Evolutionary conservation across 2,329 filamentous ascomycete genomes (phyloP), one percentile per base, ranked within the genome.

Genomic region (Monosporascus sp.): DNA sequence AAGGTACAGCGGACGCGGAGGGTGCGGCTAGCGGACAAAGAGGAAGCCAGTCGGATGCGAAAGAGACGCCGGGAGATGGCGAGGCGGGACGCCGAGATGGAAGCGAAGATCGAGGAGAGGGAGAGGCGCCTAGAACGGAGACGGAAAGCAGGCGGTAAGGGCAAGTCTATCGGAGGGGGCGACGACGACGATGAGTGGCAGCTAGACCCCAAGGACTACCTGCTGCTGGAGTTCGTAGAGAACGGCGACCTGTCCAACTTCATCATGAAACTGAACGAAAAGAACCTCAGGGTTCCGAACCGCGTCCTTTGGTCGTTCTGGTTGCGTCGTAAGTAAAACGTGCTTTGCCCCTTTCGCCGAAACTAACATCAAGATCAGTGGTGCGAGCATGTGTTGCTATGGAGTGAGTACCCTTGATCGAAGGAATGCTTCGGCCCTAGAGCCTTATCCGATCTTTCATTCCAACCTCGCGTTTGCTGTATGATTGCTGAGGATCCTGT

Each of bases 271-370:
- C 11, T 19, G n/a, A 37, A 37, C 26, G 47, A 49, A 17, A 17
- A 5, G 47, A 22, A 35, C 16, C 16, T 37, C 27, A 38, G 2
- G 35, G 47, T 37, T 20, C 47, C 47, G 11, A 49, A 49, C 31
- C 47, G 50, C 50, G 57, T 65, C n/a, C 55, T 63, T 16, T 63
- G 59, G 59, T 49, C 51, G 1, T 63, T 65, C 46, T 63, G 59
- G 59, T 49, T 60, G 41, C 63, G 61, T 31, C 50, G 59, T 63
- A 52, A 51, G 61, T 61, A n/a, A 26, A 49, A 16, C 19, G 22
- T 35, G 4, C 31, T 35, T 14, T 50, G 27, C 35, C 24, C 41
- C 22, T 26, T 44, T 24, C 6, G 19, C 19, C 22, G 22, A 14
- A 16, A 35, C 54, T 50, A 46, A 51, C 22, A 1, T 31, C 20